phyloP scores from a whole-genome alignment of 1,139 yeast genomes.

The Hansenula anomala region DNA sequence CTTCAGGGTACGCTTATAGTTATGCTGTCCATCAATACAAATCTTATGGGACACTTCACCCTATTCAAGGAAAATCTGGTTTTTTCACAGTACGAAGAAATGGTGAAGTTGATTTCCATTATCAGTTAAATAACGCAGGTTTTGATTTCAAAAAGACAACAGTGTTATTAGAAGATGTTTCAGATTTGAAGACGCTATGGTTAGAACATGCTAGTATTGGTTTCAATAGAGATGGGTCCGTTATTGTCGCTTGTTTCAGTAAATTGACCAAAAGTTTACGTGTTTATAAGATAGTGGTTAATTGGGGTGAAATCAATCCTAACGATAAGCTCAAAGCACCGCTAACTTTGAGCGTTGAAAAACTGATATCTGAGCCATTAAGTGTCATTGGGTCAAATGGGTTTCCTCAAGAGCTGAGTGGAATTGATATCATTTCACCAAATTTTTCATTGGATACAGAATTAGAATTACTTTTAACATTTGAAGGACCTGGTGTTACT shows the following conservation, averaged over 20 bases:
- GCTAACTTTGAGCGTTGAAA: conserved; percentile 16
- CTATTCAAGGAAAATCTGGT: conserved; percentile 65
- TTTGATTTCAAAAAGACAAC: conserved; percentile 46
- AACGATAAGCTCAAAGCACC: conserved; percentile 10
- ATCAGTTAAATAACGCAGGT: conserved; percentile 54
- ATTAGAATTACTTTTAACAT: conserved; percentile 27
- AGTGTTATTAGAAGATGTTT: conserved; percentile 22
- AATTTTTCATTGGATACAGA: conserved; percentile 27
- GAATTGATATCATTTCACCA: conserved; percentile 42
- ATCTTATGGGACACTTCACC: conserved; percentile 65
- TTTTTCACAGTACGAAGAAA: conserved; percentile 61
- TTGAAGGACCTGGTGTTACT: conserved; percentile 17
- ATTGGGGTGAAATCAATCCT: conserved; percentile 45
- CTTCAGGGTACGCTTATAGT: conserved; percentile 26
- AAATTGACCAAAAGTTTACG: conserved; percentile 35
- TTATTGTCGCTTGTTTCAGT: conserved; percentile 47
- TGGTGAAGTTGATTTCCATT: conserved; percentile 56
- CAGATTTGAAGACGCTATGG: conserved; percentile 12
- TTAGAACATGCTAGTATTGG: conserved; percentile 54
- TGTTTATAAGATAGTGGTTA: conserved; percentile 43
- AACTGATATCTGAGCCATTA: conserved; percentile 14
- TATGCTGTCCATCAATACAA: conserved; percentile 57
- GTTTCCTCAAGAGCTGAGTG: conserved; percentile 15
- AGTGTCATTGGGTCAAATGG: conserved; percentile 16
- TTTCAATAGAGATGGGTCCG: conserved; percentile 43